phyloP scores from a whole-genome alignment of 495 filamentous ascomycete genomes.

The Aeminium ludgeri region DNA sequence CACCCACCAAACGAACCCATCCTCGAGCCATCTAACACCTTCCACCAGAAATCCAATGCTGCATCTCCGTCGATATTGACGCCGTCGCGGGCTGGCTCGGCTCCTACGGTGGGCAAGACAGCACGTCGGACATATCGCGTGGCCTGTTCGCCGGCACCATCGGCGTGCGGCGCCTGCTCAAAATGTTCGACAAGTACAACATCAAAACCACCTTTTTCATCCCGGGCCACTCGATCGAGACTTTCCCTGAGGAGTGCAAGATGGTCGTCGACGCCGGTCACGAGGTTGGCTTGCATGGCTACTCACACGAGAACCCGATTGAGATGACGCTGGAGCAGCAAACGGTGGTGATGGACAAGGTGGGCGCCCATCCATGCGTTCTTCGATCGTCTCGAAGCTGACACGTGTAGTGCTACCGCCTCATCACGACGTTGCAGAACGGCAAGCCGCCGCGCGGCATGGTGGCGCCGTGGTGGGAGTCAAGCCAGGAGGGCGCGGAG shows the following conservation, averaged over 20 bases:
- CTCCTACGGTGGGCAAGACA: constrained; percentile 56
- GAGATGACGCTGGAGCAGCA: constrained; percentile 62
- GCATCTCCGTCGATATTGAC: constrained; percentile 41
- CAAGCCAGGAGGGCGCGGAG: constrained; percentile 33
- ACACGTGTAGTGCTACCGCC: constrained; percentile 36
- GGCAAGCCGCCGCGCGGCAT: constrained; percentile 56
- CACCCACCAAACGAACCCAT: constrained; percentile 1
- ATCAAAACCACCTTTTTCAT: constrained; percentile 80
- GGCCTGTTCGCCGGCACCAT: constrained; percentile 59
- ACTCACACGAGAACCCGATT: constrained; percentile 60
- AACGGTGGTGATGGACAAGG: constrained; percentile 53
- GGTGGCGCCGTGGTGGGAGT: constrained; percentile 39
- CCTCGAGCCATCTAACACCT: neutral
- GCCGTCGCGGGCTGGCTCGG: constrained; percentile 59
- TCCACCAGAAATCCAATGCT: constrained; percentile 12
- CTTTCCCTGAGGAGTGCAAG: constrained; percentile 58
- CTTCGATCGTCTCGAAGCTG: neutral
- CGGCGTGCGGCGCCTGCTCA: constrained; percentile 53
- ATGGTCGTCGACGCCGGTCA: constrained; percentile 59
- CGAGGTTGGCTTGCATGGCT: constrained; percentile 48
- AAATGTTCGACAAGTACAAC: constrained; percentile 59
- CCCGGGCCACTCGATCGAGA: constrained; percentile 63
- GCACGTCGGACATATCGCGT: constrained; percentile 48
- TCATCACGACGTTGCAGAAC: constrained; percentile 52
- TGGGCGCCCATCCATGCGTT: neutral